Conservation (phyloP, 441 rosid species). For the Croton setiger region DNA sequence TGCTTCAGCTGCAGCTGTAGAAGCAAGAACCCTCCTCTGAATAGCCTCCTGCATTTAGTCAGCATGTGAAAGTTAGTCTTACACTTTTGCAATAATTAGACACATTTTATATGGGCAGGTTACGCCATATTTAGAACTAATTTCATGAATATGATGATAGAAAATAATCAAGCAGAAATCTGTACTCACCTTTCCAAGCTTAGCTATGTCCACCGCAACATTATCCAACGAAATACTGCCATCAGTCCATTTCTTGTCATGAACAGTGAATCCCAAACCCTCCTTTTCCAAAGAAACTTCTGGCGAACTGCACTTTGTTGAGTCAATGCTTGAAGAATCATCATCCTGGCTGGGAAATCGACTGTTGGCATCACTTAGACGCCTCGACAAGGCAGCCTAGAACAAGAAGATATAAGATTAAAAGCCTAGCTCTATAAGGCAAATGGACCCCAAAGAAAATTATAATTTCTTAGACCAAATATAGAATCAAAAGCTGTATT, state of each 20-base stretch:
- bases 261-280: slow-evolving; percentile 54
- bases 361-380: slow-evolving; percentile 65
- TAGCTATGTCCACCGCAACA: slow-evolving; percentile 54
- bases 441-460: not conserved
- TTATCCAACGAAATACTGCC: slow-evolving; percentile 62
- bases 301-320: slow-evolving; percentile 43
- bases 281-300: slow-evolving; percentile 33
- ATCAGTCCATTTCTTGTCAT: slow-evolving; percentile 91
- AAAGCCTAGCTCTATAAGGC: not conserved
- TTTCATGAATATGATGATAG: not conserved
- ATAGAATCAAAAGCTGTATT: not conserved
- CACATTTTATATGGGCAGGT: no score
- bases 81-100: not conserved
- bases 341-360: slow-evolving; percentile 37
- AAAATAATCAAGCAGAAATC: not conserved
- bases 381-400: slow-evolving; percentile 85
- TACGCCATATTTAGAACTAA: no score
- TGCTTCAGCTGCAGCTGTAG: slow-evolving; percentile 80
- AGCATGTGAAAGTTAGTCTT: not conserved
- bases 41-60: slow-evolving; percentile 62
- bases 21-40: slow-evolving; percentile 67
- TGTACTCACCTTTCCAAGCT: slow-evolving; percentile 58
- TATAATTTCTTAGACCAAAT: no score
- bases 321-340: slow-evolving; percentile 42
- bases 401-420: slow-evolving; percentile 6